Percentiles rank a stretch among this genome's conserved stretches.
These are phyloP conservation scores for Pestalotiopsis fici DNA, from an alignment of 2,329 filamentous ascomycete genomes.

Conservation along the genomic window DNA sequence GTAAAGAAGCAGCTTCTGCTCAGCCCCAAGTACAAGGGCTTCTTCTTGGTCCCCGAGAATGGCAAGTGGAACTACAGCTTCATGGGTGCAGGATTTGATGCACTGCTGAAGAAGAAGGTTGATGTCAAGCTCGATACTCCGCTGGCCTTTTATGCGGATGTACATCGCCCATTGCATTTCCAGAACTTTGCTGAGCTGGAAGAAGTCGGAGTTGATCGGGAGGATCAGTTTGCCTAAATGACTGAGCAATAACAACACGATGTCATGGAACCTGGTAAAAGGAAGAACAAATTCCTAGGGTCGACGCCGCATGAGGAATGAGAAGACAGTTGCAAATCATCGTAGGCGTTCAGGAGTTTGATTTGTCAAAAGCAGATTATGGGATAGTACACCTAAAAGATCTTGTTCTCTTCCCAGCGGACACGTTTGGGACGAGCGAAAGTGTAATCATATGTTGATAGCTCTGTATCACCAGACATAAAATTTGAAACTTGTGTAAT, in stretches of 20 bases:
- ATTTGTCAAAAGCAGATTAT: background rate
- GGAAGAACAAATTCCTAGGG: background rate
- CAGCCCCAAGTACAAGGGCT: conserved; percentile 90
- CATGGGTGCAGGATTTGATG: conserved; percentile 86
- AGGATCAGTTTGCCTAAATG: conserved; percentile 87
- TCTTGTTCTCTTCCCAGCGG: background rate
- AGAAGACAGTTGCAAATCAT: background rate
- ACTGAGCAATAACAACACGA: background rate
- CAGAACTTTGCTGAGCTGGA: conserved; percentile 96
- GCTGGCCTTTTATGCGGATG: conserved; percentile 84
- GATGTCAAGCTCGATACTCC: conserved; percentile 95
- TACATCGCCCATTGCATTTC: conserved; percentile 93
- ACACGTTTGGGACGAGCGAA: background rate
- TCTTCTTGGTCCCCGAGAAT: conserved; percentile 92
- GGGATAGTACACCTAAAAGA: background rate
- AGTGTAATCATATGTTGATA: background rate
- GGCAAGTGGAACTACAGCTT: conserved; percentile 98
- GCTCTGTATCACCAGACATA: background rate
- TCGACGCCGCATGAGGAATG: background rate
- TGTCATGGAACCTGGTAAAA: background rate
- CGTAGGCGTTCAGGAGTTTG: conserved; percentile 5
- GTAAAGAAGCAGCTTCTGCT: conserved; percentile 94
- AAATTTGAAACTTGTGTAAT: background rate
- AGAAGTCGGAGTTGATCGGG: conserved; percentile 92
- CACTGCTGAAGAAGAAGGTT: conserved; percentile 86